These are phyloP conservation scores for Trametes hirsuta DNA, from an alignment of 1,284 basidiomycete species.

Conservation along the genomic window DNA sequence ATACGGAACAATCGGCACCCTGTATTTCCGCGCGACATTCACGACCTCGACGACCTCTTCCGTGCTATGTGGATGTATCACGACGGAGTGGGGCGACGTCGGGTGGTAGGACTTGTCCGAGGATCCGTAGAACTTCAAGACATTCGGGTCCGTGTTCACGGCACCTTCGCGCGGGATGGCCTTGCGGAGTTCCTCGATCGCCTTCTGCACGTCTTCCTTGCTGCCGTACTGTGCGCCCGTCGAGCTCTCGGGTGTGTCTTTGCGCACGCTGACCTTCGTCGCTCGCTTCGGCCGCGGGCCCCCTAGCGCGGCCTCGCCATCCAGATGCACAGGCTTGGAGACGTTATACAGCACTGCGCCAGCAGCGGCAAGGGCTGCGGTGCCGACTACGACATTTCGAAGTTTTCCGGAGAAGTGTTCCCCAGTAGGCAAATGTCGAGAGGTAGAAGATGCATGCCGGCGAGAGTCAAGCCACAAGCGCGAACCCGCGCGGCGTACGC, in stretches of 20 bases:
- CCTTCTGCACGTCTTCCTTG: slow-evolving; percentile 48
- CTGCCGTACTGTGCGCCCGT: slow-evolving; percentile 18
- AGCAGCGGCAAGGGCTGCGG: neutral
- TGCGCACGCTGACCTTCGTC: slow-evolving; percentile 12
- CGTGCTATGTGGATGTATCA: slow-evolving; percentile 52
- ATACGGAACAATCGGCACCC: slow-evolving; percentile 59
- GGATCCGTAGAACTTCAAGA: slow-evolving; percentile 58
- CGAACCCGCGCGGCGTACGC: slow-evolving; percentile 1
- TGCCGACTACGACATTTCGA: neutral
- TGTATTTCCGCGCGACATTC: slow-evolving; percentile 58
- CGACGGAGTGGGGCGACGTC: slow-evolving; percentile 63
- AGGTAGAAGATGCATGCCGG: neutral
- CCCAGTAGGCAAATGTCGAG: neutral
- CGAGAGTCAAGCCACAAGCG: slow-evolving; percentile 1
- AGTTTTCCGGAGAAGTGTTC: slow-evolving; percentile 2
- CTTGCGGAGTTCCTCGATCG: slow-evolving; percentile 56
- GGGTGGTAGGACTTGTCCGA: slow-evolving; percentile 74
- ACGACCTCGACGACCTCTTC: slow-evolving; percentile 63
- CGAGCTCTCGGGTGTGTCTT: slow-evolving; percentile 5
- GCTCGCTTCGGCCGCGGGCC: slow-evolving; percentile 9
- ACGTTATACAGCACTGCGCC: neutral
- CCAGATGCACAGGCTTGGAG: slow-evolving; percentile 9
- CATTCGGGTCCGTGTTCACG: slow-evolving; percentile 54
- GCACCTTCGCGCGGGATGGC: slow-evolving; percentile 48
- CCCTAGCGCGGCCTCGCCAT: slow-evolving; percentile 13